These are phyloP conservation scores for Wickerhamomyces kurtzmanii DNA, from an alignment of 805 yeast genomes.

Conservation along the genomic window DNA sequence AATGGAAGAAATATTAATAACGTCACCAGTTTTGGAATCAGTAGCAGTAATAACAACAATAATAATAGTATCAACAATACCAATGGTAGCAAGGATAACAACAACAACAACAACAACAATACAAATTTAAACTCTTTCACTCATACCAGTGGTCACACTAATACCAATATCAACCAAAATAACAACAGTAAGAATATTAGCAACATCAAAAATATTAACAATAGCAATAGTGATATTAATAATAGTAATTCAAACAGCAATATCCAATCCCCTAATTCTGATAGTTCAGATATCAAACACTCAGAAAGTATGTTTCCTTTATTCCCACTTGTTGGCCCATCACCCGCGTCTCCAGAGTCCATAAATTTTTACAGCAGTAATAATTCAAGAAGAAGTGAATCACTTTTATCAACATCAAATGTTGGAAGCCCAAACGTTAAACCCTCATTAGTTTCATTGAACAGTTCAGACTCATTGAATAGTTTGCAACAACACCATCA, in stretches of 20 bases:
- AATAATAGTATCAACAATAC: slow-evolving; percentile 1
- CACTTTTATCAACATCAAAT: slow-evolving; percentile 2
- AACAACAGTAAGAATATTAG: not conserved
- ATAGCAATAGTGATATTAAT: not conserved
- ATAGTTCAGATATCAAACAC: no score
- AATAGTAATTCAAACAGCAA: not conserved
- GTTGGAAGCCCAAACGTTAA: slow-evolving; percentile 1
- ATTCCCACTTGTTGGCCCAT: no score
- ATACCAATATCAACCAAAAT: not conserved
- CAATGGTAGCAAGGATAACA: slow-evolving; percentile 2
- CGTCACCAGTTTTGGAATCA: slow-evolving; percentile 4
- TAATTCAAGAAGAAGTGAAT: no score
- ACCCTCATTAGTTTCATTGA: slow-evolving; percentile 2
- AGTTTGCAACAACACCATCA: slow-evolving; percentile 5
- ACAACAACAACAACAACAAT: slow-evolving; percentile 1
- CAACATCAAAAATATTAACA: slow-evolving; percentile 1
- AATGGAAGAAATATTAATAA: slow-evolving; percentile 1
- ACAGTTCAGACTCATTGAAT: slow-evolving; percentile 5
- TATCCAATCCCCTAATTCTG: no score
- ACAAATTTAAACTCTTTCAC: not conserved
- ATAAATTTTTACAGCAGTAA: no score
- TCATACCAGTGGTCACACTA: not conserved
- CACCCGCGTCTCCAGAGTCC: no score
- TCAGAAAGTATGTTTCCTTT: no score
- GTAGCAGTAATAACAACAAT: slow-evolving; percentile 1